Evolutionary conservation across 129 eudicot genomes (phyloP).

Genomic region (Centaurea solstitialis): DNA sequence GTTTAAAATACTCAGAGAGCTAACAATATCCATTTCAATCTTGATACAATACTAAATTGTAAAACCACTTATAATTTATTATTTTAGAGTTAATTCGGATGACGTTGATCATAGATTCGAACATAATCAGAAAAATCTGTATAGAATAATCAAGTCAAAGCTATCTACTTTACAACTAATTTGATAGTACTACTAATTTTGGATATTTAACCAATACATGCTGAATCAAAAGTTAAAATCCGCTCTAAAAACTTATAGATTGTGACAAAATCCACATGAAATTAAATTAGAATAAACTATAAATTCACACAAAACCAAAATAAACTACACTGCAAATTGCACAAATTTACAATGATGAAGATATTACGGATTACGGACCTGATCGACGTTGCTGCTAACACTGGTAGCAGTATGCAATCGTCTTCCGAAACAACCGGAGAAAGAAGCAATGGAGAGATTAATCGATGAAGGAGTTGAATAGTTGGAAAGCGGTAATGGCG

Average conservation of each 20-base stretch:
- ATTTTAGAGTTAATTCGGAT: background rate
- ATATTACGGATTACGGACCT: conserved; percentile 18
- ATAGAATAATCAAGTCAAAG: background rate
- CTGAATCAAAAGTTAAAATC: background rate
- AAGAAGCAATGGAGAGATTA: background rate
- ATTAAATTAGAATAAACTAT: background rate
- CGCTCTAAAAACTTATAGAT: background rate
- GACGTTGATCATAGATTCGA: background rate
- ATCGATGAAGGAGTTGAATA: background rate
- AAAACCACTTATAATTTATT: background rate
- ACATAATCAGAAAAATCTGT: background rate
- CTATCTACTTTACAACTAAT: background rate
- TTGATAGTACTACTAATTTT: background rate
- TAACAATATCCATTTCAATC: background rate
- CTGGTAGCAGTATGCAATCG: conserved; percentile 27
- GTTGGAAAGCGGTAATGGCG: background rate
- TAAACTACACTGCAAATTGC: background rate
- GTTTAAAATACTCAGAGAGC: background rate
- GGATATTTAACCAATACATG: background rate
- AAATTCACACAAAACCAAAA: background rate
- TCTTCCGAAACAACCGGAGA: conserved; percentile 7
- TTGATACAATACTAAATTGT: background rate
- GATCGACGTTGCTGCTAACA: conserved; percentile 16
- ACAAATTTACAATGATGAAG: background rate
- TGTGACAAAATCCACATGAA: conserved; percentile 1